phyloP scores from a whole-genome alignment of 768 basidiomycete species.

The Suillus subaureus region DNA sequence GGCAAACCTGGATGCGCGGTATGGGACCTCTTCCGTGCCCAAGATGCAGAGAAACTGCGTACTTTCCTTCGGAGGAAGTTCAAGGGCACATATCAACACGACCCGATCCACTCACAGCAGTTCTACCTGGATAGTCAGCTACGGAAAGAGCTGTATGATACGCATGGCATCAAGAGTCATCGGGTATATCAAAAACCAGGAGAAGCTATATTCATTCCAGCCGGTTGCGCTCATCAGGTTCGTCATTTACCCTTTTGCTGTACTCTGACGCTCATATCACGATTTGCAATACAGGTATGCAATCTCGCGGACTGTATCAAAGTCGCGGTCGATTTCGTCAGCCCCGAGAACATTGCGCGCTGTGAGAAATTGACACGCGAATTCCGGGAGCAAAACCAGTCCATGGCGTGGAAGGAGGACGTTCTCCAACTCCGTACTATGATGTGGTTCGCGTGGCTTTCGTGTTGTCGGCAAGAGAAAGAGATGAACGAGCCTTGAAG shows the following conservation, averaged over 20 bases:
- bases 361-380: slow-evolving; percentile 87
- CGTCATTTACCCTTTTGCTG: slow-evolving; percentile 20
- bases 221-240: slow-evolving; percentile 91
- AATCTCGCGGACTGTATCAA: slow-evolving; percentile 96
- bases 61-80: slow-evolving; percentile 70
- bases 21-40: slow-evolving; percentile 88
- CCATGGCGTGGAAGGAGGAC: slow-evolving; percentile 91
- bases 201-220: slow-evolving; percentile 94
- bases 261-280: slow-evolving; percentile 5
- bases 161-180: slow-evolving; percentile 74
- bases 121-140: slow-evolving; percentile 78
- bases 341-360: slow-evolving; percentile 86
- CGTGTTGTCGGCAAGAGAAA: slow-evolving; percentile 55
- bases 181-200: slow-evolving; percentile 89
- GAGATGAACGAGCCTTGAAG: slow-evolving; percentile 34
- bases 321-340: slow-evolving; percentile 93
- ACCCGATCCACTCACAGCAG: slow-evolving; percentile 91
- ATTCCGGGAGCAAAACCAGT: slow-evolving; percentile 88
- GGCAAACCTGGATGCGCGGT: slow-evolving; percentile 75
- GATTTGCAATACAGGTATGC: slow-evolving; percentile 59
- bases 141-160: slow-evolving; percentile 66
- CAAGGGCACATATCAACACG: slow-evolving; percentile 55
- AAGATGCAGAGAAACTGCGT: slow-evolving; percentile 80
- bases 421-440: slow-evolving; percentile 88
- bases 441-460: slow-evolving; percentile 94